Evolutionary conservation across 352 stramenopile genomes (phyloP), one percentile per base, ranked within the genome.

Genomic region (Pythium phragmitis): DNA sequence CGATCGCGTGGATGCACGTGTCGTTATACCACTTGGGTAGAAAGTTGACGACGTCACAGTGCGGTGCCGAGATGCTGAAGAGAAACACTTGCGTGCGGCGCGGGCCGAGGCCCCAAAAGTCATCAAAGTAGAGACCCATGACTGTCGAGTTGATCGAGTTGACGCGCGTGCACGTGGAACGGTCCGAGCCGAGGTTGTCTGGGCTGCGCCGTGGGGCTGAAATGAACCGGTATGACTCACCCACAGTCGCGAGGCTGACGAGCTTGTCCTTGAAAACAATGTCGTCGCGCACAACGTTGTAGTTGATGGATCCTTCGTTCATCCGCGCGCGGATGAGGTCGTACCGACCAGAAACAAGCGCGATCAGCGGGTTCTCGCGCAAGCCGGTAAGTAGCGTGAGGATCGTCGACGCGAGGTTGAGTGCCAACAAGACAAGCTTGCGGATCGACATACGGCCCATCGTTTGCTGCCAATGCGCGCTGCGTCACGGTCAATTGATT

Each of bases 301-400:
- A 84, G 62, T 82, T 84, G 67, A 86, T 82, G 1, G 53, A 57
- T 12, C 65, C 65, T 0, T 78, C 61, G 5, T 50, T 12, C 21
- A 87, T 57, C 1, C 78, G 72, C 17, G 72, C 59, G 26, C 76
- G 74, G 43, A 85, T 74, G 14, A 71, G 53, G 39, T 82, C 73
- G 65, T 88, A 88, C 5, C 68, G 66, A 9, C 76, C 73, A 0
- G 75, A 75, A 17, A 78, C 28, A 8, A 76, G 57, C 21, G 85
- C 73, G 26, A 83, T 53, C 16, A 88, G 33, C 0, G 79, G 76
- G 65, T 88, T 88, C 61, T 88, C 79, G 5, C 68, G 75, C 23
- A 88, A 57, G 28, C 79, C 79, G 49, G 76, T 79, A 41, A 82
- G 68, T 28, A 88, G 60, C 13, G 79, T 85, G 46, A 88, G 68